Base-by-base conservation (phyloP, 164 flowering plant genomes). In the Litsea cubeba region DNA sequence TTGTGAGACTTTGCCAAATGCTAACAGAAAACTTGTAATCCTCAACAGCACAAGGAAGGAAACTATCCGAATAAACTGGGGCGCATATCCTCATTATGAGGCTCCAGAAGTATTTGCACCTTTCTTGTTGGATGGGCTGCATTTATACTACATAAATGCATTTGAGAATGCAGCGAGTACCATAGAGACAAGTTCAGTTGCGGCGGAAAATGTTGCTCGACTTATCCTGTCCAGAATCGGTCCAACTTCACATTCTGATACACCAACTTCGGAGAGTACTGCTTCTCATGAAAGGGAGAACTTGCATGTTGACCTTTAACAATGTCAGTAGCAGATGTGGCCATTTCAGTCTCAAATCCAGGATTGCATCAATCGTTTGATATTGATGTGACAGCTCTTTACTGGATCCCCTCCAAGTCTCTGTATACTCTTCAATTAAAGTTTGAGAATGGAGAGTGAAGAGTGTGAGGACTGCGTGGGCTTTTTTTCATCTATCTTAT, bases 161-260 rank as follows among this genome's bases (percentile, higher is more conserved):
- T 96, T 96, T 80, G 98, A 94, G 84, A 96, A 88, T 76, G 97
- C 94, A 17, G 97, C 98, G 5, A 96, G 99, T 78, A 87, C 98
- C 65, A 96, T 96, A 85, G 99, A 96, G 86, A 96, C 98, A 3
- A 86, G 94, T 70, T 89, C 95, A 70, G 97, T 92, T 71, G 86
- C 99, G 2, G 98, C 95, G 3, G 97, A 96, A 83, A 96, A 96
- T 73, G 79, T 96, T 40, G 98, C 97, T 1, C 86, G 99, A 12
- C 95, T 96, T 62, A 88, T 96, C 69, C 74, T 96, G 30, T 89
- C 94, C 26, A 88, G 97, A 71, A 75, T 82, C 67, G 79, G 88
- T 54, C 81, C 88, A 24, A 77, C 77, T 46, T 25, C 12, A 11
- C 50, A 69, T 22, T 24, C 62, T 30, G 69, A 46, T 62, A 51